Evolutionary conservation across 2,329 filamentous ascomycete species (phyloP), one percentile per base, ranked within the genome.

Genomic region (Corniculantispora saksenae): DNA sequence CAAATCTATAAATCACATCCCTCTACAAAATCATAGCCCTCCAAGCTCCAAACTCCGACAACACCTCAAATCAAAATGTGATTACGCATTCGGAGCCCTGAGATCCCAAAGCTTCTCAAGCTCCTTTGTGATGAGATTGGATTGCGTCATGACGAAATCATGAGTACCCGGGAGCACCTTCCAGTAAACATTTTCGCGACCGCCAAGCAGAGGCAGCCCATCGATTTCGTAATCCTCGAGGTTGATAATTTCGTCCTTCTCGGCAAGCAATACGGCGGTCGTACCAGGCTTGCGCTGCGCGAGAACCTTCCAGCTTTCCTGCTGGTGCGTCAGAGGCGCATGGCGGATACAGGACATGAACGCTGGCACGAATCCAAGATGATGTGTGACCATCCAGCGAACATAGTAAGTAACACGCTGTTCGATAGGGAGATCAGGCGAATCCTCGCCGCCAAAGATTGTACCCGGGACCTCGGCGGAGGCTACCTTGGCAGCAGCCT

Each of bases 101-200:
- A 62, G 45, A 3, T 70, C 77, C 83, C 84, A 87, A 65, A 84
- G 81, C 35, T 76, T 73, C 63, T 82, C 81, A 12, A 88, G 76
- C 63, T 78, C 78, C 50, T 74, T 70, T 65, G 86, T 69, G 13
- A 84, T 81, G 43, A 77, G 72, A 8, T 74, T 70, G 0, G 78
- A 72, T 66, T 84, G 80, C n/a, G 85, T 86, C 78, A 88, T 87
- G 19, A 87, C 85, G 69, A 89, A 89, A 68, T 89, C 86, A 70
- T 89, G 87, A 1, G 81, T 82, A 1, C 84, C 85, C 0, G 81
- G 80, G 1, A 89, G 75, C 13, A 84, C 72, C 40, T 76, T 79
- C 81, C 84, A 87, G 50, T 76, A 74, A 8, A 87, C 80, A 17
- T 79, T 79, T 0, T 80, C 78, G 57, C 75, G 73, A 12, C 86